Percentiles rank a stretch among this genome's conserved stretches.
Conservation (phyloP, 2,329 filamentous ascomycete genomes). For the Chrysoporthe cubensis region DNA sequence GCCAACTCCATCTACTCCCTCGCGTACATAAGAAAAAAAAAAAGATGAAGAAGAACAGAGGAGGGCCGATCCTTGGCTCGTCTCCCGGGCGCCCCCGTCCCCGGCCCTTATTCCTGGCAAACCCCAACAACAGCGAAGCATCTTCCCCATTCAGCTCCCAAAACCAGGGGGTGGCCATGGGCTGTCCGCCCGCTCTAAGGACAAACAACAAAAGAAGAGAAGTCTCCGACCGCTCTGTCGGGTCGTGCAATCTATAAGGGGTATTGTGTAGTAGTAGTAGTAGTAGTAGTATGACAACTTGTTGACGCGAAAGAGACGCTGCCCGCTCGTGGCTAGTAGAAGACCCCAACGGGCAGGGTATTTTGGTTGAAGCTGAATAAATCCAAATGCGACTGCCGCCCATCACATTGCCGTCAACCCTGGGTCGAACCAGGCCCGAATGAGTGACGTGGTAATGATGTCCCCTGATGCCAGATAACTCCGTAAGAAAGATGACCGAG, state of each 20-base stretch:
- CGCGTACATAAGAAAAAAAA: slow-evolving; percentile 21
- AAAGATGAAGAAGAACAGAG: slow-evolving; percentile 26
- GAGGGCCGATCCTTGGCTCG: too few species aligned
- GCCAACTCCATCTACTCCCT: slow-evolving; percentile 2
- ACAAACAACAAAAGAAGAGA: slow-evolving; percentile 18
- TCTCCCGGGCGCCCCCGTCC: not conserved
- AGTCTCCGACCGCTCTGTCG: slow-evolving; percentile 16
- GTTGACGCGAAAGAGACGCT: slow-evolving; percentile 21
- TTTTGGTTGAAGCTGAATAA: slow-evolving; percentile 23
- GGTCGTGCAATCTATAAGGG: slow-evolving; percentile 29
- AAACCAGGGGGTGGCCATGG: not conserved
- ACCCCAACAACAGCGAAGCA: not conserved
- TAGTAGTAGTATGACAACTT: slow-evolving; percentile 21
- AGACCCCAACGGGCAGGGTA: slow-evolving; percentile 12
- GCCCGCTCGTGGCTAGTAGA: slow-evolving; percentile 9
- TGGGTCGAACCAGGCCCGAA: slow-evolving; percentile 12
- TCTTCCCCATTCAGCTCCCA: not conserved
- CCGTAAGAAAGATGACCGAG: slow-evolving; percentile 26
- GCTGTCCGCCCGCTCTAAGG: not conserved
- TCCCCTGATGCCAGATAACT: slow-evolving; percentile 27
- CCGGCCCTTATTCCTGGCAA: not conserved
- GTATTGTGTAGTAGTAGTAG: slow-evolving; percentile 23
- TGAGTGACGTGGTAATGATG: slow-evolving; percentile 22
- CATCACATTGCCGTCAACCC: slow-evolving; percentile 22
- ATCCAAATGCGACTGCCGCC: slow-evolving; percentile 27